Evolutionary conservation across 2,329 filamentous ascomycete species (phyloP).

Genomic region (Fusarium sacchari): DNA sequence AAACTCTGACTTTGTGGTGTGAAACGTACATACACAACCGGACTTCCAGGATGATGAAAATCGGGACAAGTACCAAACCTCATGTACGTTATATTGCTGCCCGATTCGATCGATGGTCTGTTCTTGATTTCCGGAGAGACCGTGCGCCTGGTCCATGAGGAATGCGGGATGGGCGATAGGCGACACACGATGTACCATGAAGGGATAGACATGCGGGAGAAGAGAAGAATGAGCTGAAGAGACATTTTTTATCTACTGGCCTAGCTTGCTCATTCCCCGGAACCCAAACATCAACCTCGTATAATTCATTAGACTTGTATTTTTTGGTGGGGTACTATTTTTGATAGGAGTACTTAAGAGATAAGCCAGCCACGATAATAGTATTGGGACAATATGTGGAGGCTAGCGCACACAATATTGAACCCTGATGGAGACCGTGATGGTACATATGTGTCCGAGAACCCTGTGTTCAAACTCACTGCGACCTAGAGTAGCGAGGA

Average conservation of each 20-base stretch:
- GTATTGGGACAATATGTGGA: conserved; percentile 1
- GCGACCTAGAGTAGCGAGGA: background rate
- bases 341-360: background rate
- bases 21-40: background rate
- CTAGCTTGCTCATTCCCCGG: background rate
- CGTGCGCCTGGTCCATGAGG: conserved; percentile 6
- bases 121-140: background rate
- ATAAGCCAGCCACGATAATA: conserved; percentile 6
- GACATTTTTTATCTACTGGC: background rate
- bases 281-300: background rate
- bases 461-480: background rate
- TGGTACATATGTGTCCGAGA: background rate
- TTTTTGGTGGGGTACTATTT: too few relatives aligned
- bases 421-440: conserved; percentile 10
- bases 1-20: background rate
- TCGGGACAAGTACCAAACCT: background rate
- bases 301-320: background rate
- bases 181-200: background rate
- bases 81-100: conserved; percentile 1
- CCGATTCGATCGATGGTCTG: background rate
- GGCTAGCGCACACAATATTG: conserved; percentile 9
- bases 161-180: background rate
- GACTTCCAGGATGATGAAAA: background rate
- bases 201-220: background rate
- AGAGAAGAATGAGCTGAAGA: background rate